phyloP scores from a whole-genome alignment of 2,329 filamentous ascomycete genomes.

The Uncinocarpus reesii region DNA sequence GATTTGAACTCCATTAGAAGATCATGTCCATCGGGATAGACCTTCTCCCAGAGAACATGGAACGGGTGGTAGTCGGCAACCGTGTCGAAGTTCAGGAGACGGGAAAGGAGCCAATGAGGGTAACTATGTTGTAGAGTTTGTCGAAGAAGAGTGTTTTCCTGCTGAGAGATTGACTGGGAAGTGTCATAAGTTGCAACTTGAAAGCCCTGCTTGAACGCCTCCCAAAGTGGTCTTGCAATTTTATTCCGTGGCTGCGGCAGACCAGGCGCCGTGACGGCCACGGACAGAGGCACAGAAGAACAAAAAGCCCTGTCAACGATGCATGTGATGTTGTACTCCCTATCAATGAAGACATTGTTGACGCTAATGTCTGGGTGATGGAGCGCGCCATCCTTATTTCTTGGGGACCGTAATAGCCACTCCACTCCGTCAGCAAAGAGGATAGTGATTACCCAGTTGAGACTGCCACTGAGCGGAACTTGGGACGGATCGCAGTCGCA shows the following conservation, averaged over 20 bases:
- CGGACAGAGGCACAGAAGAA: constrained; percentile 19
- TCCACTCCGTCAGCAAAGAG: constrained; percentile 24
- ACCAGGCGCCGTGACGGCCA: constrained; percentile 19
- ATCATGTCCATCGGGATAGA: neutral
- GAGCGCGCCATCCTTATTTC: constrained; percentile 9
- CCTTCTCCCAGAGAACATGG: constrained; percentile 14
- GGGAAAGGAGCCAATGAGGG: constrained; percentile 17
- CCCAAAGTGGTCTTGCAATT: constrained; percentile 5
- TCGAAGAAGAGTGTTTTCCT: neutral
- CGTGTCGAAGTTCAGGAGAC: constrained; percentile 20
- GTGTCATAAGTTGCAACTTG: constrained; percentile 3
- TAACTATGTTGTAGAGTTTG: constrained; percentile 11
- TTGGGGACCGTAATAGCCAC: constrained; percentile 26
- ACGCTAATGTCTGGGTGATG: constrained; percentile 31
- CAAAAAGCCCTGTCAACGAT: constrained; percentile 26
- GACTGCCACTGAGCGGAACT: constrained; percentile 22
- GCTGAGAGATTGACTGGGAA: neutral
- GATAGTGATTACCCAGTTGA: constrained; percentile 27
- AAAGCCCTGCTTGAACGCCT: constrained; percentile 15
- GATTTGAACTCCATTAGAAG: constrained; percentile 1
- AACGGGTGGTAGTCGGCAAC: constrained; percentile 19
- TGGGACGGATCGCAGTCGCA: constrained; percentile 18
- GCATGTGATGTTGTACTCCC: constrained; percentile 26
- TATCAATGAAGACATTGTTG: constrained; percentile 32
- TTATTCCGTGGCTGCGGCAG: constrained; percentile 21